Evolutionary conservation across 1,284 basidiomycete genomes (phyloP).

Genomic region (Tremellales sp.): DNA sequence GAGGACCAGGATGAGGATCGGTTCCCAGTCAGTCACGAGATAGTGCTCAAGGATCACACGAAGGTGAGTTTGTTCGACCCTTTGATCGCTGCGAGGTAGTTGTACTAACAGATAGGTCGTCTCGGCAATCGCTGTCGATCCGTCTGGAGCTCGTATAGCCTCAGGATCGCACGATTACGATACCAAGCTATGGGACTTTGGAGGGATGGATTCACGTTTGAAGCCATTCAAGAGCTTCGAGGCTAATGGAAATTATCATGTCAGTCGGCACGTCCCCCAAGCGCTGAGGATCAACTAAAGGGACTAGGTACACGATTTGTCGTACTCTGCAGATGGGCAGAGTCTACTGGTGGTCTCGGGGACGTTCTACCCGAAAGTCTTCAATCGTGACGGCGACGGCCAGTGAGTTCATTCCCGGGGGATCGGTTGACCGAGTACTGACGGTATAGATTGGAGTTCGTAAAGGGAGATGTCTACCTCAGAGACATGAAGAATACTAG

Average conservation of each 20-base stretch:
- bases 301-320: slow-evolving; percentile 82
- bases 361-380: slow-evolving; percentile 81
- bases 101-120: slow-evolving; percentile 69
- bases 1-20: slow-evolving; percentile 42
- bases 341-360: slow-evolving; percentile 82
- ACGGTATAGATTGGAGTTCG: slow-evolving; percentile 61
- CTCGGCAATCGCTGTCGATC: slow-evolving; percentile 84
- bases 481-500: slow-evolving; percentile 96
- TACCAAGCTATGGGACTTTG: slow-evolving; percentile 98
- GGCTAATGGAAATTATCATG: slow-evolving; percentile 87
- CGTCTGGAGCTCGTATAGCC: slow-evolving; percentile 83
- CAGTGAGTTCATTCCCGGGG: slow-evolving; percentile 57
- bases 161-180: slow-evolving; percentile 96
- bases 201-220: slow-evolving; percentile 81
- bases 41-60: slow-evolving; percentile 84
- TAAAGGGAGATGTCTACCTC: slow-evolving; percentile 96
- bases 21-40: slow-evolving; percentile 63
- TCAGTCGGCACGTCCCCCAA: slow-evolving; percentile 48
- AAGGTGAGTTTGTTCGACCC: too few relatives aligned
- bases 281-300: slow-evolving; percentile 2
- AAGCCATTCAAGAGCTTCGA: slow-evolving; percentile 96
- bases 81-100: too few relatives aligned
- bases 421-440: slow-evolving; percentile 37
- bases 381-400: slow-evolving; percentile 83
- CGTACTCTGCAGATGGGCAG: slow-evolving; percentile 80